Base-by-base conservation (phyloP, 768 basidiomycete species). In the Leccinellum albellum region DNA sequence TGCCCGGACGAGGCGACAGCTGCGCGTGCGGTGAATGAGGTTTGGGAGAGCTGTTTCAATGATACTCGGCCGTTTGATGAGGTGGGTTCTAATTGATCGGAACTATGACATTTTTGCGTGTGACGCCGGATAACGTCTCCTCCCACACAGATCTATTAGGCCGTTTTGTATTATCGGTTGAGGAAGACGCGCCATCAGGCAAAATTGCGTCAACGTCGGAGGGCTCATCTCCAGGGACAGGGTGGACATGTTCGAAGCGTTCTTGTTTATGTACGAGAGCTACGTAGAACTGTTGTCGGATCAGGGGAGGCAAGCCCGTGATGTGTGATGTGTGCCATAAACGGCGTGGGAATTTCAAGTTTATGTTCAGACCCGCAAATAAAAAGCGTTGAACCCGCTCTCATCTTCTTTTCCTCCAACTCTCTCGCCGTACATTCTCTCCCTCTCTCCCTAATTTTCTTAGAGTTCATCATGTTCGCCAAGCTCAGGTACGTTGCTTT, bases 1-100 rank as follows among this genome's bases (percentile, higher is more conserved):
- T 98, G 95, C 68, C 86, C 86, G 1, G 83, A 88, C 65, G 72
- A 78, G 37, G 89, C 79, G 6, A 77, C 88, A 24, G 96, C 95
- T 13, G 93, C 94, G 70, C 81, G 82, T 56, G 94, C 86, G 1
- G 95, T 98, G 47, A 97, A 98, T 62, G 91, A 97, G 70, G 96
- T 96, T 32, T 99, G 91, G 89, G 94, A 94, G 66, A 94, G 91
- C 63, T 99, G 96, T 72, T 94, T 91, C 73, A 87, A 82, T 35
- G 97, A 98, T 70, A 98, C 95, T 6, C 76, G 96, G 60, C 96
- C 97, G 9, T 99, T 98, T 70, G 97, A 99, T 71, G 95, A 98
- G 87, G 93, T 92, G 64, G 54, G 69, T 59, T n/a, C 13, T 40
- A 1, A 40, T n/a, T 40, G n/a, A 40, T 20, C 40, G n/a, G 7